These are phyloP conservation scores for Colletotrichum sp. DNA, from an alignment of 2,329 filamentous ascomycete species.

Conservation along the genomic window DNA sequence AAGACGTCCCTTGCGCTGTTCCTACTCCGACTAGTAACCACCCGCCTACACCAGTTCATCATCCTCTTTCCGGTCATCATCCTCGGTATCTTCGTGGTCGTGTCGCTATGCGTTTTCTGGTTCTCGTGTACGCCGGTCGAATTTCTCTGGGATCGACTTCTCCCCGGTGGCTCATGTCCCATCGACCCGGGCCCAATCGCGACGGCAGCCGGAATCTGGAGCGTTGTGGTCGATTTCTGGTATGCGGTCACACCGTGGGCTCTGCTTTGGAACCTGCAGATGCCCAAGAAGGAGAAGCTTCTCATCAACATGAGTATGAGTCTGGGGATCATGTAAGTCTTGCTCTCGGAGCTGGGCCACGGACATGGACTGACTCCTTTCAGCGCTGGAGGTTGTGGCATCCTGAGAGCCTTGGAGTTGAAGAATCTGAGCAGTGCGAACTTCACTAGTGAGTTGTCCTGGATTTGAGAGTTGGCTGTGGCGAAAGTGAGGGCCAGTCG, in stretches of 20 bases:
- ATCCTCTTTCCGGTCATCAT: slow-evolving; percentile 7
- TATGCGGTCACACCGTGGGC: slow-evolving; percentile 48
- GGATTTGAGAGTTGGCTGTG: neutral
- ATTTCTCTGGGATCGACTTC: slow-evolving; percentile 16
- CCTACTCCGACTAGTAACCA: slow-evolving; percentile 14
- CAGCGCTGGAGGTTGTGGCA: slow-evolving; percentile 32
- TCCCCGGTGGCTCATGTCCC: neutral
- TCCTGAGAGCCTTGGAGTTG: slow-evolving; percentile 31
- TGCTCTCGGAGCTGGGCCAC: accelerated
- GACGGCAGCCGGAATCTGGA: slow-evolving; percentile 12
- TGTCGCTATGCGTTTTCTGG: slow-evolving; percentile 17
- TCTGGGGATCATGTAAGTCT: slow-evolving; percentile 40
- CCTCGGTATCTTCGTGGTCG: neutral
- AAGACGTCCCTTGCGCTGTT: slow-evolving; percentile 19
- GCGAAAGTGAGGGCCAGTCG: neutral
- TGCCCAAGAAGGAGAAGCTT: slow-evolving; percentile 49
- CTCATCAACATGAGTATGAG: slow-evolving; percentile 47
- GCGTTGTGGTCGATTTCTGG: slow-evolving; percentile 40
- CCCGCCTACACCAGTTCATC: neutral
- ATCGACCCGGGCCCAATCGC: slow-evolving; percentile 17
- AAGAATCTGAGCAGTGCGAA: slow-evolving; percentile 31
- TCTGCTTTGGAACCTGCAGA: slow-evolving; percentile 48
- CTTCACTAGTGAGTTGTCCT: slow-evolving; percentile 18
- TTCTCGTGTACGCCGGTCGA: slow-evolving; percentile 10
- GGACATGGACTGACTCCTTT: neutral